These are phyloP conservation scores for Setaria viridis DNA, from an alignment of 202 grass and related monocot species.

Conservation along the genomic window DNA sequence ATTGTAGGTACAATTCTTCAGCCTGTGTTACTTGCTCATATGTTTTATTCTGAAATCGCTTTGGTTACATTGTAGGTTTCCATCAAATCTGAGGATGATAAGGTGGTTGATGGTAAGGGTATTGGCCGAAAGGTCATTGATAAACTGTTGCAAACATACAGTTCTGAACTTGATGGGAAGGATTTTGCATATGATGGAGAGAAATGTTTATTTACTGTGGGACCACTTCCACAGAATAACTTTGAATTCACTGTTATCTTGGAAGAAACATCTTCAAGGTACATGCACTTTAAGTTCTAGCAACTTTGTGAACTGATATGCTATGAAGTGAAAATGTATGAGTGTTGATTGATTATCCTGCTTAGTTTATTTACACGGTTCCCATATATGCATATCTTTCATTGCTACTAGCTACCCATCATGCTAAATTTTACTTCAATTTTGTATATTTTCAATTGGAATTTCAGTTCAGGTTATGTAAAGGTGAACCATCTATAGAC, in stretches of 20 bases:
- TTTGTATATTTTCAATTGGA: not conserved
- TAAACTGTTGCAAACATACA: conserved; percentile 78
- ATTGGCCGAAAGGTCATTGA: conserved; percentile 74
- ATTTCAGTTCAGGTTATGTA: conserved; percentile 18
- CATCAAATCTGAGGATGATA: conserved; percentile 77
- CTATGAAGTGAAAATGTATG: conserved; percentile 20
- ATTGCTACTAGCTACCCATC: conserved; percentile 10
- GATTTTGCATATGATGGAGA: conserved; percentile 91
- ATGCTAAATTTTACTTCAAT: not conserved
- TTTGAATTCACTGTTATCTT: conserved; percentile 84
- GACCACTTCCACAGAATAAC: conserved; percentile 80
- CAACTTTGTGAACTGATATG: conserved; percentile 3
- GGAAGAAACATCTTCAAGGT: conserved; percentile 81
- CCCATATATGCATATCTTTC: conserved; percentile 21
- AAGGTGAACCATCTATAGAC: not conserved
- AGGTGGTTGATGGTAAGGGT: conserved; percentile 67
- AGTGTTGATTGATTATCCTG: not conserved
- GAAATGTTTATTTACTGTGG: conserved; percentile 87
- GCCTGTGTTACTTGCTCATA: conserved; percentile 26
- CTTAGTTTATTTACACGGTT: conserved; percentile 14
- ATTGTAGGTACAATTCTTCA: conserved; percentile 2
- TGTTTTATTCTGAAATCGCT: conserved; percentile 34
- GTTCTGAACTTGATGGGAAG: conserved; percentile 81
- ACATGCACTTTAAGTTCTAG: conserved; percentile 10
- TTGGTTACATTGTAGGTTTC: conserved; percentile 56